Conservation (phyloP, 192 early-diverging fungal genomes). For the Podila clonocystis region DNA sequence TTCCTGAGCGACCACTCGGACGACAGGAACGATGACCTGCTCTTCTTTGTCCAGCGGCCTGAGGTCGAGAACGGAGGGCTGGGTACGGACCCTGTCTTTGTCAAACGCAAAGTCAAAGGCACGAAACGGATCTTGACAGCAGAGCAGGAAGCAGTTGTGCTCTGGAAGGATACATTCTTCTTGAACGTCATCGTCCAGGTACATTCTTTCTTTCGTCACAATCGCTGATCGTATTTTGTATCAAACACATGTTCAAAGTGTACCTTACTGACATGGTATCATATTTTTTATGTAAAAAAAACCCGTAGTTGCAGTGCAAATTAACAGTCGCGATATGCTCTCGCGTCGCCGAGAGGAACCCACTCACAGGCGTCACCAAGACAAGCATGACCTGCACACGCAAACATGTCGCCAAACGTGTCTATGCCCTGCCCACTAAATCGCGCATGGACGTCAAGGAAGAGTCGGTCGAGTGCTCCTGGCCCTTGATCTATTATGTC, state of each 20-base stretch:
- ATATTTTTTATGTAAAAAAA: background rate
- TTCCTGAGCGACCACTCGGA: conserved; percentile 74
- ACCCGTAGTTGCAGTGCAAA: conserved; percentile 77
- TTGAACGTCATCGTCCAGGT: conserved; percentile 90
- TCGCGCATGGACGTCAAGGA: conserved; percentile 92
- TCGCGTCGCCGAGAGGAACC: conserved; percentile 50
- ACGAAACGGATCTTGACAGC: conserved; percentile 11
- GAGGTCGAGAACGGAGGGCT: conserved; percentile 51
- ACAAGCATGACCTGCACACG: conserved; percentile 79
- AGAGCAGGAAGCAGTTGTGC: conserved; percentile 72
- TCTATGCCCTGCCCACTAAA: conserved; percentile 91
- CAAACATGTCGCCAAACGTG: conserved; percentile 77
- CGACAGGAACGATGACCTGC: conserved; percentile 81
- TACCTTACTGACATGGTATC: too few relatives aligned
- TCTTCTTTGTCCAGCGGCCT: conserved; percentile 82
- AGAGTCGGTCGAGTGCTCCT: conserved; percentile 89
- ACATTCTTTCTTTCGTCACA: conserved; percentile 3
- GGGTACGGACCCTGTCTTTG: conserved; percentile 79
- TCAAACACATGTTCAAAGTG: too few relatives aligned
- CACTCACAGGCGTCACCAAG: conserved; percentile 36
- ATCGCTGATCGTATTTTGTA: too few relatives aligned
- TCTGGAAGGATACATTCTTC: conserved; percentile 94
- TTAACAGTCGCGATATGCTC: conserved; percentile 90
- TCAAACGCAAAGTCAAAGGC: conserved; percentile 73
- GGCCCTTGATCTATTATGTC: conserved; percentile 92